Evolutionary conservation across 495 filamentous ascomycete species (phyloP), one percentile per base, ranked within the genome.

Genomic region (Collariella sp.): DNA sequence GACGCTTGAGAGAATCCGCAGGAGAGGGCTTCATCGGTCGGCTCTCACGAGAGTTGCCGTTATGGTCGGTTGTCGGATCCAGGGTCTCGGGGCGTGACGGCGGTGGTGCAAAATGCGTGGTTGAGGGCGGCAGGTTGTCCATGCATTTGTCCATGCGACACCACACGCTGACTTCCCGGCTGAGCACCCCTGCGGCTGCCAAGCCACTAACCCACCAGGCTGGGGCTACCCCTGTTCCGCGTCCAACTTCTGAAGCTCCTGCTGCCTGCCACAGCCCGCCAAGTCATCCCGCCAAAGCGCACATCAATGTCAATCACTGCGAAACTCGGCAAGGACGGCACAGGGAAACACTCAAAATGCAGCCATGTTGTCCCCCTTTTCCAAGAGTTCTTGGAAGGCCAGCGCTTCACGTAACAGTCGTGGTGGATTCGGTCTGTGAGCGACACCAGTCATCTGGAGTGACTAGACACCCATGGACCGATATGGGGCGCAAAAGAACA

Each of bases 21-120:
- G 20, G 24, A 44, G 54, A 59, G 41, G 57, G 47, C 40, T 29
- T 52, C 61, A 57, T 60, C 50, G 51, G 56, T 58, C 56, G 46
- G 44, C 18, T 49, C 50, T 16, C 33, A 36, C n/a, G 26, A 44
- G 35, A 39, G 31, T 15, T n/a, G 31, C 11, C 41, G 40, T 11
- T 7, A 18, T 3, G 12, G 29, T 10, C 1, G 6, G 31, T 13
- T 20, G n/a, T 40, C 15, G 36, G 43, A 22, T 43, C 22, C 47
- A 33, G 46, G 54, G 52, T 45, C 46, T 38, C 29, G 26, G 45
- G 46, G 26, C 26, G 40, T 45, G 23, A 29, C 29, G 36, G 41
- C 42, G 49, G 48, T 24, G 55, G 48, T 41, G 52, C 35, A 55
- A 44, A 24, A 41, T 16, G 26, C 42, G n/a, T 42, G 44, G 50